Base-by-base conservation (phyloP, 192 early-diverging fungal genomes). In the Mortierella antarctica region DNA sequence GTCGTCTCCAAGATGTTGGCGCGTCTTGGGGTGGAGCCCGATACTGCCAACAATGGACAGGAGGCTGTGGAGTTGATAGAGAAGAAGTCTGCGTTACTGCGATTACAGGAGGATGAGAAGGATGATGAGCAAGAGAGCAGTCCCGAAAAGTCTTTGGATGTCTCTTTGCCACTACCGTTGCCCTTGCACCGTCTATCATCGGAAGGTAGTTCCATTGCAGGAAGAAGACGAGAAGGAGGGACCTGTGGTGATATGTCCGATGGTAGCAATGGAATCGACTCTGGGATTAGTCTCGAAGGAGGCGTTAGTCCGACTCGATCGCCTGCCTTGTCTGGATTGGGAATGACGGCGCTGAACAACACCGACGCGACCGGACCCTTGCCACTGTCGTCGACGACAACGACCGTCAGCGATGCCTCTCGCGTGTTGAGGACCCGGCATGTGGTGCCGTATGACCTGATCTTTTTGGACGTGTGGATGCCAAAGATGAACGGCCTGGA, bases 401-500 rank as follows among this genome's bases (percentile, higher is more conserved):
- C 42, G 40, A 61, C 10, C 7, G 5, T 44, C 44, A 14, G 42
- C 41, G 40, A 12, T n/a, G 23, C 6, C 5, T 5, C 57, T 58
- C 41, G 54, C 47, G 12, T 12, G 8, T 45, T 41, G 4, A 12
- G 18, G 59, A n/a, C 7, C 39, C 56, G 17, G 21, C 72, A 74
- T 21, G 6, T 65, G 23, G 77, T 80, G 5, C 71, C 71, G 0
- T 84, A 68, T 44, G 83, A 84, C 39, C 56, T 84, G 20, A 84
- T 84, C 42, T 80, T 84, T 55, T 62, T 84, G 76, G 83, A 84
- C 40, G 60, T 84, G 40, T 71, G 65, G 63, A 84, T 84, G 83
- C 76, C 83, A 13, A 79, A 84, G 69, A 80, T 84, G 83, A 79
- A 83, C 50, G 82, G 82, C 7, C 66, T 78, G 20, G 76, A 84